Evolutionary conservation across 306 rosid genomes (phyloP), one percentile per base, ranked within the genome.

Genomic region (Potentilla sterilis): DNA sequence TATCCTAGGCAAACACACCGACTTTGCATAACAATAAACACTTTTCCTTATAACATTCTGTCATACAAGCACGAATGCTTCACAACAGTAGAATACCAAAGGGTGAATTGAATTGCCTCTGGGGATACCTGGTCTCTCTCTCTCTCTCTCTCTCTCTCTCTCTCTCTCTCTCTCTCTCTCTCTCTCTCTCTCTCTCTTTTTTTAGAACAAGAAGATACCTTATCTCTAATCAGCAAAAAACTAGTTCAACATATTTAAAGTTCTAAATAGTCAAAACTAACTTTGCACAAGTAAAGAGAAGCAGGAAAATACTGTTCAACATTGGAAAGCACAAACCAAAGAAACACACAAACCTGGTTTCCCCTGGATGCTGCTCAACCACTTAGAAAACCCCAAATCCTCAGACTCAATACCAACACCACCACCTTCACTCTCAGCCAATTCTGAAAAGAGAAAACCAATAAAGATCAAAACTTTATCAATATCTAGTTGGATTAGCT

Each of bases 371-470:
- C 70, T 38, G 51, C 86, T 89, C 35, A 92, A 75, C 97, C 92
- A 94, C 83, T 87, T 89, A 67, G 97, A 94, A 82, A 94, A 94
- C n/a, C 97, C 97, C 91, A 91, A 85, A 83, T 93, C 97, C 74
- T 70, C 83, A 79, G 89, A 80, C 77, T 85, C 90, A 75, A 44
- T 78, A 34, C 55, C 71, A 62, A 38, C 83, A 55, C 75, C 74
- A 41, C 73, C 85, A 78, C 83, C 90, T 74, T 37, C 70, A 44
- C 63, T 49, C 13, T 68, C 58, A 42, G 81, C 87, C 91, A 91
- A 81, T 80, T 87, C 98, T 91, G 76, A 83, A 28, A 28, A 28
- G 28, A 28, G 28, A 77, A 82, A 32, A 67, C 85, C 22, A 34
- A 63, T 63, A 54, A 40, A 61, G 48, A 44, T 6, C 35, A 79